phyloP scores from a whole-genome alignment of 1,284 basidiomycete genomes.

The Schizophyllum commune region DNA sequence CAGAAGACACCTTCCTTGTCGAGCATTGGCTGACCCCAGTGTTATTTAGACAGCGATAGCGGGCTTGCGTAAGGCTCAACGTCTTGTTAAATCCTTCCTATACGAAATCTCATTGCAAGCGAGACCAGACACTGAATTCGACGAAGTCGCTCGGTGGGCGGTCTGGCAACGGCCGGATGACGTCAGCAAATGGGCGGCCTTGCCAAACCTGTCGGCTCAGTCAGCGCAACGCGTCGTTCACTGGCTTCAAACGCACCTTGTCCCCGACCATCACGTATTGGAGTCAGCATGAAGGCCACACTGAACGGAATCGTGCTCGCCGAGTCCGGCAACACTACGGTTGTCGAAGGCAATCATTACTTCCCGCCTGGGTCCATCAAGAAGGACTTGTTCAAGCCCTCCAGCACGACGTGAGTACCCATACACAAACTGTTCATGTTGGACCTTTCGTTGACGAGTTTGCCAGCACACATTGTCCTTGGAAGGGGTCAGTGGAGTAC shows the following conservation, averaged over 20 bases:
- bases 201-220: background rate
- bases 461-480: constrained; percentile 45
- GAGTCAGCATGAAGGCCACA: constrained; percentile 36
- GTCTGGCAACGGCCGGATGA: background rate
- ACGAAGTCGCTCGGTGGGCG: background rate
- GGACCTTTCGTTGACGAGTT: background rate
- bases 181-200: background rate
- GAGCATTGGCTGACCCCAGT: too few species aligned
- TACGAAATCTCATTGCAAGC: too few species aligned
- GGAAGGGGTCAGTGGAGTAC: constrained; percentile 50
- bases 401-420: constrained; percentile 38
- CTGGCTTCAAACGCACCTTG: background rate
- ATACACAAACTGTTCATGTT: background rate
- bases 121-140: too few species aligned
- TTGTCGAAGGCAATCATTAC: constrained; percentile 61
- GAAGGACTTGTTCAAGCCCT: constrained; percentile 33
- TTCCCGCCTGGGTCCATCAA: constrained; percentile 51
- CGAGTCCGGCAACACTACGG: constrained; percentile 41
- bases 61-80: too few species aligned
- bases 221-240: background rate
- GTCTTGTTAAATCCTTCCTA: too few species aligned
- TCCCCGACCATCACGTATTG: background rate
- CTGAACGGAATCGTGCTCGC: constrained; percentile 48
- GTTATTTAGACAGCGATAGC: too few species aligned
- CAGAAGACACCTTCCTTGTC: too few species aligned